These are phyloP conservation scores for Pluteus cervinus DNA, from an alignment of 768 basidiomycete genomes.

Conservation along the genomic window DNA sequence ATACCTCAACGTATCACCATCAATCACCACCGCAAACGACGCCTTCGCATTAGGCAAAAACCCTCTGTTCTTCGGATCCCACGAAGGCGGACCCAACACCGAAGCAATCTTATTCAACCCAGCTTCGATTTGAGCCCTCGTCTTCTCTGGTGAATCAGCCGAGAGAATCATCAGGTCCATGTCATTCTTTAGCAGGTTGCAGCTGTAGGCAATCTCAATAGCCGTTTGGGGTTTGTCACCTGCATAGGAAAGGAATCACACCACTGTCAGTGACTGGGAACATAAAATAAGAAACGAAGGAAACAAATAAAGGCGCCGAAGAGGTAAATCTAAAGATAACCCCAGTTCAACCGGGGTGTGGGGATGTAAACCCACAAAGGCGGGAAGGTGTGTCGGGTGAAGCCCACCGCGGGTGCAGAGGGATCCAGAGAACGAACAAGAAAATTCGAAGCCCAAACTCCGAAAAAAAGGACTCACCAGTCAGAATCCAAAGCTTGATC, in stretches of 20 bases:
- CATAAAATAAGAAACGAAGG: background rate
- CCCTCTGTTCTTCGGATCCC: constrained; percentile 55
- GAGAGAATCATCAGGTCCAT: constrained; percentile 99
- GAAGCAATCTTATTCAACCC: constrained; percentile 94
- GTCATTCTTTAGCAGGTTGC: constrained; percentile 87
- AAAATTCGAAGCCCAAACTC: too few relatives aligned
- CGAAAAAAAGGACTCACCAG: constrained; percentile 44
- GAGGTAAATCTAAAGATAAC: too few relatives aligned
- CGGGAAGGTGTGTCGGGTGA: too few relatives aligned
- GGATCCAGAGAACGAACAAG: too few relatives aligned
- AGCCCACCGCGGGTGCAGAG: too few relatives aligned
- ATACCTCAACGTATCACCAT: constrained; percentile 85
- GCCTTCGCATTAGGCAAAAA: constrained; percentile 61
- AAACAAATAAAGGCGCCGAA: too few relatives aligned
- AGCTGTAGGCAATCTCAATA: constrained; percentile 96
- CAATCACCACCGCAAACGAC: constrained; percentile 92
- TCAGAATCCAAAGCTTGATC: constrained; percentile 97
- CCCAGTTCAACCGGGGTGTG: too few relatives aligned
- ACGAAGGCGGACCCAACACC: constrained; percentile 67
- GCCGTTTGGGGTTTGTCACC: constrained; percentile 98
- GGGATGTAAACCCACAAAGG: too few relatives aligned
- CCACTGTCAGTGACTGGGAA: background rate
- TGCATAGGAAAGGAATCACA: constrained; percentile 15
- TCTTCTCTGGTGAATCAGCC: constrained; percentile 66
- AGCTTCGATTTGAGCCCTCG: constrained; percentile 84